Conservation (phyloP, 2,329 filamentous ascomycete species). For the Aspergillus sp. region DNA sequence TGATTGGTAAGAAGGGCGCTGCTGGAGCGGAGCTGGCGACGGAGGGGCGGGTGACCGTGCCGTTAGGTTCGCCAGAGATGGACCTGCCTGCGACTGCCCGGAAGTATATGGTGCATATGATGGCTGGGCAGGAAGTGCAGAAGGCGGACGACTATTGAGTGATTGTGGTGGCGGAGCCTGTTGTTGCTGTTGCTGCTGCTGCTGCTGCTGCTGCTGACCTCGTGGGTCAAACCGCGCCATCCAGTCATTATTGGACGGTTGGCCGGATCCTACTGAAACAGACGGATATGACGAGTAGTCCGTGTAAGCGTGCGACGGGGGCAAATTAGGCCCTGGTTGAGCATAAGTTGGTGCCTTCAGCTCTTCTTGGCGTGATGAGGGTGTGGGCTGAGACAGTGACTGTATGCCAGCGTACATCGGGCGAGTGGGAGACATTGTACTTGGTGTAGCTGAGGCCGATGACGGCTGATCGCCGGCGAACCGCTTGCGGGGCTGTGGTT, state of each 20-base stretch:
- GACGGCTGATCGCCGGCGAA: slow-evolving; percentile 33
- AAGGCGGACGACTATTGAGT: slow-evolving; percentile 13
- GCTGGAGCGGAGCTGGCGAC: slow-evolving; percentile 21
- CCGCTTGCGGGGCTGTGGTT: slow-evolving; percentile 39
- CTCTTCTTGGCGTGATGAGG: slow-evolving; percentile 20
- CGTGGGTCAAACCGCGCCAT: slow-evolving; percentile 37
- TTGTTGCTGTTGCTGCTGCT: slow-evolving; percentile 5
- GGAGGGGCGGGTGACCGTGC: slow-evolving; percentile 29
- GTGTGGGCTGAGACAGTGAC: slow-evolving; percentile 16
- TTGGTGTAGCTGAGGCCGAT: slow-evolving; percentile 9
- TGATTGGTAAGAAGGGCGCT: slow-evolving; percentile 19
- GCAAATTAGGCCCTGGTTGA: slow-evolving; percentile 20
- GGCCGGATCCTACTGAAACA: slow-evolving; percentile 16
- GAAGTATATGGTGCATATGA: slow-evolving; percentile 23
- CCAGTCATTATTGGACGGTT: slow-evolving; percentile 32
- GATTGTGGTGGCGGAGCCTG: slow-evolving; percentile 15
- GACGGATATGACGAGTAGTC: slow-evolving; percentile 27
- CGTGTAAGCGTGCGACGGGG: slow-evolving; percentile 23
- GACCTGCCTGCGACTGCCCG: slow-evolving; percentile 15
- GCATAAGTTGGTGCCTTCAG: slow-evolving; percentile 22
- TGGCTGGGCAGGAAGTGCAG: slow-evolving; percentile 16
- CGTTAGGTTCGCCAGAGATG: slow-evolving; percentile 18
- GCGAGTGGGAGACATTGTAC: slow-evolving; percentile 17
- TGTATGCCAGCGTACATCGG: slow-evolving; percentile 18
- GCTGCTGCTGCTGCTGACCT: slow-evolving; percentile 24